Conservation (phyloP, 1,284 basidiomycete species). For the Wallemia mellicola region DNA sequence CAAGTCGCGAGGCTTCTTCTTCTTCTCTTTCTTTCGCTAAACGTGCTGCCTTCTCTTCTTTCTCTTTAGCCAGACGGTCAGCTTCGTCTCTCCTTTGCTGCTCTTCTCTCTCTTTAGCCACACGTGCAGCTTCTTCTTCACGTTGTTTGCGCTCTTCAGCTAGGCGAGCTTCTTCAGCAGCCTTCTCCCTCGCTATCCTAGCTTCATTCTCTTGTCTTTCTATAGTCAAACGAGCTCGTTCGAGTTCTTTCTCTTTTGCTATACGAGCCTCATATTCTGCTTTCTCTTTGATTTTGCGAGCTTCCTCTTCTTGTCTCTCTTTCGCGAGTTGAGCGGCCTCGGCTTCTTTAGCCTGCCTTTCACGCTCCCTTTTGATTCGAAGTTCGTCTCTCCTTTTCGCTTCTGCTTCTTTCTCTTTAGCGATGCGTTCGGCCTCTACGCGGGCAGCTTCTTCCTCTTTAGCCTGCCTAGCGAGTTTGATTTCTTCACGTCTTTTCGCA, state of each 20-base stretch:
- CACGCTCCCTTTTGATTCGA: no score
- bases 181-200: neutral
- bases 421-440: neutral
- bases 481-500: neutral
- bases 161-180: neutral
- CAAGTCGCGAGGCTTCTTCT: neutral
- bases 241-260: neutral
- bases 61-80: neutral
- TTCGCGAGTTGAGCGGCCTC: no score
- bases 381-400: no score
- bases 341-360: neutral
- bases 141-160: neutral
- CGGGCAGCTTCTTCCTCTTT: neutral
- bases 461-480: neutral
- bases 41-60: neutral
- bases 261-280: neutral
- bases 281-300: neutral
- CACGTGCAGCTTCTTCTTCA: no score
- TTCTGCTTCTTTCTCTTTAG: neutral
- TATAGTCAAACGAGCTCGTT: neutral
- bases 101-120: no score
- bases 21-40: neutral
- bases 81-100: no score
- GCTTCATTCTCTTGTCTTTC: neutral
- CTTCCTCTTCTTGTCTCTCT: neutral